Evolutionary conservation across 208 protist species (phyloP).

Genomic region (Acanthamoeba sp.): DNA sequence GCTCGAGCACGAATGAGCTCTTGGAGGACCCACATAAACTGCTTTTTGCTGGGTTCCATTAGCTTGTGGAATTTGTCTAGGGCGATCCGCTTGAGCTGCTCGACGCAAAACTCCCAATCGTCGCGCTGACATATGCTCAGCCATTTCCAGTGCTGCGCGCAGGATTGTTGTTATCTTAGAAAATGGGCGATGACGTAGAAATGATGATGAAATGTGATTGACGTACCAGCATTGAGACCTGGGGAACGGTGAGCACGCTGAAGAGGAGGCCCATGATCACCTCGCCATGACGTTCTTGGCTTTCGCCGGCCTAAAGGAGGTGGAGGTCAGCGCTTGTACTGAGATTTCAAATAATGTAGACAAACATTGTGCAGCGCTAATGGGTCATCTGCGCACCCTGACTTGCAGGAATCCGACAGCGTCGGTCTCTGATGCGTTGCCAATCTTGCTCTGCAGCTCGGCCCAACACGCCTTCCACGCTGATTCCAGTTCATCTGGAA

Average conservation of each 20-base stretch:
- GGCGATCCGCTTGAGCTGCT: slow-evolving; percentile 79
- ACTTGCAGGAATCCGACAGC: slow-evolving; percentile 39
- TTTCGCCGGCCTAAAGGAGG: slow-evolving; percentile 12
- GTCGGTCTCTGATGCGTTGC: slow-evolving; percentile 34
- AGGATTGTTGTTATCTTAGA: background rate
- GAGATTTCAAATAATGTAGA: slow-evolving; percentile 19
- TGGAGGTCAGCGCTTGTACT: background rate
- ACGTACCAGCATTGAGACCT: background rate
- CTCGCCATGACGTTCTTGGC: slow-evolving; percentile 74
- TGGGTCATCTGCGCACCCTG: background rate
- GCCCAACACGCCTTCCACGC: slow-evolving; percentile 27
- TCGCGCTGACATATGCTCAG: slow-evolving; percentile 75
- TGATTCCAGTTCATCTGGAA: slow-evolving; percentile 51
- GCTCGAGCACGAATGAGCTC: slow-evolving; percentile 78
- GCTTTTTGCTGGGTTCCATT: slow-evolving; percentile 75
- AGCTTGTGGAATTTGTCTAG: slow-evolving; percentile 84
- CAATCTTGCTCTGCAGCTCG: slow-evolving; percentile 30
- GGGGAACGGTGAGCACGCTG: slow-evolving; percentile 64
- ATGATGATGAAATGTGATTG: background rate
- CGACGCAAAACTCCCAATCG: slow-evolving; percentile 44
- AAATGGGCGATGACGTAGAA: background rate
- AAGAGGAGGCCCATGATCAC: slow-evolving; percentile 79
- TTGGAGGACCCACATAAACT: slow-evolving; percentile 84
- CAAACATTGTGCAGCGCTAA: background rate
- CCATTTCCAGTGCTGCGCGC: slow-evolving; percentile 65